Base-by-base conservation (phyloP, 1,284 basidiomycete species). In the Moesziomyces globuligerus region DNA sequence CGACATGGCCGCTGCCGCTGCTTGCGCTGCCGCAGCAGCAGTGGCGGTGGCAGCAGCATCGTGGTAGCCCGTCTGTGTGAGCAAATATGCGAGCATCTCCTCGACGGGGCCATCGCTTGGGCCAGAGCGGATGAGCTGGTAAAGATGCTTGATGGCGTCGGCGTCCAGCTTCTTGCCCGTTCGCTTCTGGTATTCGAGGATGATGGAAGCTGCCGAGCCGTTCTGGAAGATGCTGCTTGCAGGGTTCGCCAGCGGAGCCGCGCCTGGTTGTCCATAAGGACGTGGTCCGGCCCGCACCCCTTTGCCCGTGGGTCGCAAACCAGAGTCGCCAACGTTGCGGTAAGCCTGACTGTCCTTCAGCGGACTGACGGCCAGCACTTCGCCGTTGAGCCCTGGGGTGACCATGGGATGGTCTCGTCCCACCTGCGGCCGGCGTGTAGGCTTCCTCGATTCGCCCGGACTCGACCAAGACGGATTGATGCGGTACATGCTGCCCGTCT, bases 211-310 rank as follows among this genome's bases (percentile, higher is more conserved):
- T 7, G 68, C 68, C 17, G 72, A 66, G 25, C 75, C 75, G 38
- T 69, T 76, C 45, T 74, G 75, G 48, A 76, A 76, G 49, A 76
- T 76, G 52, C 69, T 73, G 70, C 70, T 75, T n/a, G 75, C 75
- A 2, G 75, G 75, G 20, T 76, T 76, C 37, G 73, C 69, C 39
- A 76, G 40, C 21, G 75, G 75, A 32, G 70, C 75, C 15, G 75
- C 72, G 34, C 75, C 75, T n/a, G 75, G 75, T 36, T 72, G 66
- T 15, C 75, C 75, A 29, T 76, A 76, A 4, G 75, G 75, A 28
- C 70, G 68, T 24, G 75, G 75, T 7, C 72, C 69, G 3, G 61
- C 48, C 0, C 69, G 72, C 44, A 59, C 29, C 3, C 58, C 66
- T 44, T 60, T 70, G 59, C 43, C 44, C 20, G 42, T 17, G 2